Base-by-base conservation (phyloP, 2,329 filamentous ascomycete species). In the Microdochium bolleyi region DNA sequence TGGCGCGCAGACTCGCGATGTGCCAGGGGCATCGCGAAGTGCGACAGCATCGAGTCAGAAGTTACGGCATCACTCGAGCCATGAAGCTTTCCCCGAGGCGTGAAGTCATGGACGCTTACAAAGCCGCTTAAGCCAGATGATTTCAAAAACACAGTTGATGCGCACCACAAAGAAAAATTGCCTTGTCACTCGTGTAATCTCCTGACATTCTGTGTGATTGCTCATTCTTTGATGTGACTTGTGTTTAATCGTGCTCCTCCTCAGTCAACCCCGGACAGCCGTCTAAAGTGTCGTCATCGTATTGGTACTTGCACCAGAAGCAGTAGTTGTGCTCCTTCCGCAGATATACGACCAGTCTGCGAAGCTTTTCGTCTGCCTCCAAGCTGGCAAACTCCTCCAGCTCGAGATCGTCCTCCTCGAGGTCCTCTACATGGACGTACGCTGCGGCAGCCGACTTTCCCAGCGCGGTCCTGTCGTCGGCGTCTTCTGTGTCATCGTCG, bases 221-320 rank as follows among this genome's bases (percentile, higher is more conserved):
- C 11, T 19, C 10, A n/a, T 30, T 32, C 25, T 32, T 37, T 3
- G 11, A 14, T 32, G 25, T 13, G 27, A 50, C 32, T 19, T 37
- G 19, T n/a, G 14, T 38, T 56, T 24, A 80, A 60, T 85, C 82
- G 56, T 86, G 83, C 61, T 96, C 92, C 63, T 96, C 91, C 69
- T 96, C 94, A 0, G 84, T 88, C 34, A 85, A 53, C 1, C 94
- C 94, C 0, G 94, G 92, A 74, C 94, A 99, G 0, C 89, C 92
- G 13, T 94, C 89, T 86, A 96, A 85, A 34, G 73, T 70, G 34
- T 73, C 73, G 62, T 90, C 84, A 0, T 84, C 80, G 66, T 96
- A 99, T 51, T 75, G 75, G 68, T 80, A 87, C 67, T 96, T 97
- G 71, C 94, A 99, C 88, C 92, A 99, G 66, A 96, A 96, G 72